Evolutionary conservation across 139 green algal genomes (phyloP).

Genomic region (Chlorella sp.): DNA sequence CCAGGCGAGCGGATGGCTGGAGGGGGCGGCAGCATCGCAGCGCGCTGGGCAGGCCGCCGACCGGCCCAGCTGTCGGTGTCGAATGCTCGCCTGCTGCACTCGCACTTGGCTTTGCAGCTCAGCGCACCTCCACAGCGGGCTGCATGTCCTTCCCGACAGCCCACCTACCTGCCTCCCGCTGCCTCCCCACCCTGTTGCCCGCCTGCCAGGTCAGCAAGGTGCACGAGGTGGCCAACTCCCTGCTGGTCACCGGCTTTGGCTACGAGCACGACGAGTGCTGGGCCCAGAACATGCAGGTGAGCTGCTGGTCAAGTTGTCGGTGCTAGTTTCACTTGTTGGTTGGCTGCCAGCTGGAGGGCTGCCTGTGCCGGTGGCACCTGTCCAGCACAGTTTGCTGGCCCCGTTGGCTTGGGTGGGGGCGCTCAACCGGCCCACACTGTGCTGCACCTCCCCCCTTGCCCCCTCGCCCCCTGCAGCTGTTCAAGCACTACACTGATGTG

Average conservation of each 20-base stretch:
- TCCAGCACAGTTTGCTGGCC: too few relatives aligned
- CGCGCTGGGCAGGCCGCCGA: background rate
- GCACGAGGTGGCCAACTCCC: constrained; percentile 41
- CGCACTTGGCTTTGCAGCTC: background rate
- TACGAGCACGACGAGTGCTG: constrained; percentile 88
- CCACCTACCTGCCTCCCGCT: background rate
- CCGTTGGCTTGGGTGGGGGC: too few relatives aligned
- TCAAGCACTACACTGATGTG: constrained; percentile 91
- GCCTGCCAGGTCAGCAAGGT: constrained; percentile 30
- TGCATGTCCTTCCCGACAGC: background rate
- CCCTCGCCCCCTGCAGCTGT: constrained; percentile 58
- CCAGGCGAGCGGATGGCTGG: background rate
- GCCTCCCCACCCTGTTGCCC: too few relatives aligned
- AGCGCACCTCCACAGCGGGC: background rate
- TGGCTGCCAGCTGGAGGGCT: too few relatives aligned
- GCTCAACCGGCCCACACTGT: too few relatives aligned
- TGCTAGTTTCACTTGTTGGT: too few relatives aligned
- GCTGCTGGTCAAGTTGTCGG: too few relatives aligned
- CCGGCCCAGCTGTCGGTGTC: too few relatives aligned
- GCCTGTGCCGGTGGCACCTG: too few relatives aligned
- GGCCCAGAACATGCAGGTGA: constrained; percentile 73
- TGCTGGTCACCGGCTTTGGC: constrained; percentile 89
- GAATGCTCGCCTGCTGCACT: background rate
- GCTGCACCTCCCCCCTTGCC: too few relatives aligned
- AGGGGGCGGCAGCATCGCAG: background rate